Base-by-base conservation (phyloP, 1,284 basidiomycete genomes). In the Naganishia liquefaciens region DNA sequence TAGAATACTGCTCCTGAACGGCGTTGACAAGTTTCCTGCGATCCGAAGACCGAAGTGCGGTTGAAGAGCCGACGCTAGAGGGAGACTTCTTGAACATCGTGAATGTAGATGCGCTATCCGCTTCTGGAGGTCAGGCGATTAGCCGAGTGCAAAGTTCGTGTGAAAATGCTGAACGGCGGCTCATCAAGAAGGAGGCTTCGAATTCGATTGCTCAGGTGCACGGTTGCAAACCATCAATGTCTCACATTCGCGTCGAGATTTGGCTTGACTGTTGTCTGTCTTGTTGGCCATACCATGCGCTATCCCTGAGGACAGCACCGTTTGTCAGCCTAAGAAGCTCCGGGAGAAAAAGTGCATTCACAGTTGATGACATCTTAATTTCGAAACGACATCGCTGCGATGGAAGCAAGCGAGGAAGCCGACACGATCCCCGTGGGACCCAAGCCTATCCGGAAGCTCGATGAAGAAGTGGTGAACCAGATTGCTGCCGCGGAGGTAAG, bases 401-500 rank as follows among this genome's bases (percentile, higher is more conserved):
- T 53, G 51, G 51, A 53, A 19, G 11, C 28, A 4, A n/a, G 23
- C 9, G 30, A 55, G 25, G 62, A 54, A 15, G 44, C 25, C 27
- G 63, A 64, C 11, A 25, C 33, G 6, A 51, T 49, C 30, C 54
- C 63, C 15, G 60, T 65, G 28, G 57, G 47, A n/a, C 76, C 77
- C 1, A 73, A 70, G 63, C 76, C 77, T 6, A 82, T 82, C 67
- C 71, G 74, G 23, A 77, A 76, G 68, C 75, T 85, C 28, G 76
- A 80, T 15, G 76, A 81, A 64, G 79, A 80, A 44, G 83, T 84
- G 42, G 82, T 86, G 67, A 86, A 86, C 70, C 80, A 81, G 25
- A 86, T 86, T 57, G 85, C 84, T n/a, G 84, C 84, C 10, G 84
- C 84, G 43, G 84, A 85, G 77, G 82, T 82, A 27, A 37, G 28